Percentiles rank a stretch among this genome's conserved stretches.
phyloP scores from a whole-genome alignment of 306 rosid species.

The Gastrolobium bilobum region DNA sequence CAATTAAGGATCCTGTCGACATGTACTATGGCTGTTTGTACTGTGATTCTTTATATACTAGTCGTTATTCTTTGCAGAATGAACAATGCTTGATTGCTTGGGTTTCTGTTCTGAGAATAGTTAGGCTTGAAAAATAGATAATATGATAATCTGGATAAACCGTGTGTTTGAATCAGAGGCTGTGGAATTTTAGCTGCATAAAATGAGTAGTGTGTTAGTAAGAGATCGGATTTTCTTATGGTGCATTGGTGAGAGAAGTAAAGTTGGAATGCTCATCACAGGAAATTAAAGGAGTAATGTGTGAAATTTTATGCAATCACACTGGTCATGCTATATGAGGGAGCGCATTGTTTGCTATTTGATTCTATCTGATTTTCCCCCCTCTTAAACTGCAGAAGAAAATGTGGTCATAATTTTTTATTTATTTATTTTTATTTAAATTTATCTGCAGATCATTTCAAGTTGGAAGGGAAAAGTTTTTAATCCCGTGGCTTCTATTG shows the following conservation, averaged over 20 bases:
- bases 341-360: constrained; percentile 6
- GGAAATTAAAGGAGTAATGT: constrained; percentile 21
- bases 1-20: not conserved
- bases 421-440: not conserved
- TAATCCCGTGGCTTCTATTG: constrained; percentile 93
- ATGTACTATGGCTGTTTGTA: constrained; percentile 4
- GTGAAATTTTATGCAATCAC: not conserved
- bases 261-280: not conserved
- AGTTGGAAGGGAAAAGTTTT: constrained; percentile 93
- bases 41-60: not conserved
- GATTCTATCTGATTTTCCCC: not conserved
- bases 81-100: constrained; percentile 13
- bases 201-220: not conserved
- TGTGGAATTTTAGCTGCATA: not conserved
- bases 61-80: not conserved
- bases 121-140: not conserved
- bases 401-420: constrained; percentile 33
- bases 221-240: not conserved
- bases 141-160: not conserved
- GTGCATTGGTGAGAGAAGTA: constrained; percentile 12
- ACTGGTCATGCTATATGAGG: constrained; percentile 3
- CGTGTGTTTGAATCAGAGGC: not conserved
- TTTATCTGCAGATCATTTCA: constrained; percentile 83
- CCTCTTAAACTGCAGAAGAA: constrained; percentile 5
- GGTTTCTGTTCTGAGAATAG: constrained; percentile 18